Conservation (phyloP, 148 eudicot genomes). For the Selenicereus undatus region DNA sequence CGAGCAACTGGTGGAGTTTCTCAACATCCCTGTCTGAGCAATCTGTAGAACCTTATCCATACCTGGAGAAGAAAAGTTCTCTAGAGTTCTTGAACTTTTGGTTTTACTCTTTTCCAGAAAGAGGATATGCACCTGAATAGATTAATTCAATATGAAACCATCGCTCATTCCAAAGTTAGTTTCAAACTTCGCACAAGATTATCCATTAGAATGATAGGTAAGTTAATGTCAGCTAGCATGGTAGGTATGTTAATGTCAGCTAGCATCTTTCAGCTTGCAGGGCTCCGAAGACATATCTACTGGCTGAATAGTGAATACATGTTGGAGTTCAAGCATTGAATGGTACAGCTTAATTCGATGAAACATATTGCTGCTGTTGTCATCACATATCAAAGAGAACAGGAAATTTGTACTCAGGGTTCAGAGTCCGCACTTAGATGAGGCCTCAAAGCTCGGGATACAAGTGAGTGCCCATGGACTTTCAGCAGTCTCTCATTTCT, state of each 20-base stretch:
- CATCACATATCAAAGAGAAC: not conserved
- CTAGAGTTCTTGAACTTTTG: not conserved
- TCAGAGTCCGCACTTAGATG: not conserved
- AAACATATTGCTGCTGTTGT: not conserved
- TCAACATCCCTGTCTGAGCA: constrained; percentile 30
- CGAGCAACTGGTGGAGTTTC: constrained; percentile 23
- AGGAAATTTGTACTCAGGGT: not conserved
- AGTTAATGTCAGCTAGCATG: too few relatives aligned
- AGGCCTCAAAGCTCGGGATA: too few relatives aligned
- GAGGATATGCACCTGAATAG: not conserved
- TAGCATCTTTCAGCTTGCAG: too few relatives aligned
- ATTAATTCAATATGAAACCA: not conserved
- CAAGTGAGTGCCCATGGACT: too few relatives aligned
- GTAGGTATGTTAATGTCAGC: too few relatives aligned
- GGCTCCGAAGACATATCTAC: too few relatives aligned
- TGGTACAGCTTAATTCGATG: not conserved
- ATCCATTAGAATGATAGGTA: not conserved
- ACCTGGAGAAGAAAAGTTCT: not conserved
- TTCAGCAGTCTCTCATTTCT: too few relatives aligned
- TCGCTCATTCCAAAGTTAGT: not conserved
- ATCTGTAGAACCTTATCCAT: constrained; percentile 30
- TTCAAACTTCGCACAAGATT: not conserved
- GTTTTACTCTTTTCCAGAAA: not conserved
- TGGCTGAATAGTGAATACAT: too few relatives aligned
- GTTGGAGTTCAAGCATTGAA: not conserved